phyloP scores from a whole-genome alignment of 2,329 filamentous ascomycete genomes.

The Paracoccidioides brasiliensis region DNA sequence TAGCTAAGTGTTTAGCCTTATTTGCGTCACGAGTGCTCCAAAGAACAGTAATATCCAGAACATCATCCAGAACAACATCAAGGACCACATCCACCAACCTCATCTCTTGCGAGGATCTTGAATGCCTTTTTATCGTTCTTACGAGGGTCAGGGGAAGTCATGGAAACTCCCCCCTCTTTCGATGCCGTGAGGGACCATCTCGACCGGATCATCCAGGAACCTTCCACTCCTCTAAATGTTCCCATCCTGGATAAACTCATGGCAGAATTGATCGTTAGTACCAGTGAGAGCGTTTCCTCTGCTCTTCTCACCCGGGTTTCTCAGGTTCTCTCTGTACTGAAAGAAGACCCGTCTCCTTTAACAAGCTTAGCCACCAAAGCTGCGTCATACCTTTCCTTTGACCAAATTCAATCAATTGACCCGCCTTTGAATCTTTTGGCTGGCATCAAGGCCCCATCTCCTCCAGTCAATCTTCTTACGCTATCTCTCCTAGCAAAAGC shows the following conservation, averaged over 20 bases:
- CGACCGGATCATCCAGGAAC: conserved; percentile 31
- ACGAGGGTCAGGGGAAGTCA: conserved; percentile 6
- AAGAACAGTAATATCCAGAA: conserved; percentile 2
- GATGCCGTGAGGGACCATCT: conserved; percentile 31
- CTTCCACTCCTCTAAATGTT: conserved; percentile 34
- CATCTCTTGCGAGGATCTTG: background rate
- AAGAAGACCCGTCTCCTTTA: conserved; percentile 45
- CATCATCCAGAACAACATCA: background rate
- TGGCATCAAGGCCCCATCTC: conserved; percentile 39
- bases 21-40: conserved; percentile 5
- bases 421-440: conserved; percentile 41
- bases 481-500: conserved; percentile 46
- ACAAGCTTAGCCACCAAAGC: conserved; percentile 41
- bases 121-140: background rate
- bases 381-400: conserved; percentile 37
- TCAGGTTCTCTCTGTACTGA: conserved; percentile 38
- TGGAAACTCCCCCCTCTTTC: conserved; percentile 26
- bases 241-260: conserved; percentile 39
- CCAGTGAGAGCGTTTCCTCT: conserved; percentile 25
- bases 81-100: background rate
- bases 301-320: conserved; percentile 36
- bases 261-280: conserved; percentile 28
- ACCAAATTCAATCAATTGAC: conserved; percentile 35
- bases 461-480: conserved; percentile 44
- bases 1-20: too few species aligned